A percentile compares a stretch with the other conserved stretches of the same genome.
Evolutionary conservation across 352 stramenopile species (phyloP).

Genomic region (Pythium inflatum): DNA sequence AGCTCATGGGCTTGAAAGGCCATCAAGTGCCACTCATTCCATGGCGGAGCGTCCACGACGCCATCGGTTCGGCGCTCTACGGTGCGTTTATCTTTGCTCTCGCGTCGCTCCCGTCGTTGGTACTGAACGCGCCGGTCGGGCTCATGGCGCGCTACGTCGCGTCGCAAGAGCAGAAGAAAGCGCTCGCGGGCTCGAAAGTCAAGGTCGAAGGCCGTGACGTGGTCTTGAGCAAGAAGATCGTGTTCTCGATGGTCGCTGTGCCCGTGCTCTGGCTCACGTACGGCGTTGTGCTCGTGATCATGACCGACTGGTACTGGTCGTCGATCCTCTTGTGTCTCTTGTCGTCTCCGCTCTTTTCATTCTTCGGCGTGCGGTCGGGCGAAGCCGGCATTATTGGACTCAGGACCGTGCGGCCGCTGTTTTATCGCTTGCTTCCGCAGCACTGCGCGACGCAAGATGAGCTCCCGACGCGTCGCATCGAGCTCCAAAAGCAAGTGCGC

Average conservation of each 20-base stretch:
- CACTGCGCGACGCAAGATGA: constrained; percentile 85
- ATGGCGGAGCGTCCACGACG: constrained; percentile 88
- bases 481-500: constrained; percentile 77
- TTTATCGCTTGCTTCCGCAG: constrained; percentile 77
- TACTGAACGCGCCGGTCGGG: constrained; percentile 91
- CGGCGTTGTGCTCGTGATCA: constrained; percentile 72
- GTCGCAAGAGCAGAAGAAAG: constrained; percentile 79
- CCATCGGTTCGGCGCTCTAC: constrained; percentile 89
- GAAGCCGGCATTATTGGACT: constrained; percentile 89
- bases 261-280: constrained; percentile 89
- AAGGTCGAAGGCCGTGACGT: constrained; percentile 92
- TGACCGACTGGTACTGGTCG: constrained; percentile 88
- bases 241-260: constrained; percentile 91
- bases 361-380: constrained; percentile 86
- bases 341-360: constrained; percentile 88
- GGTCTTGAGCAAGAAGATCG: constrained; percentile 93
- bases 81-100: constrained; percentile 84
- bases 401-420: constrained; percentile 82
- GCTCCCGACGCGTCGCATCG: constrained; percentile 60
- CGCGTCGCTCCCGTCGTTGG: constrained; percentile 90
- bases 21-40: constrained; percentile 90
- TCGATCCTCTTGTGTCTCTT: constrained; percentile 78
- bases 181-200: constrained; percentile 87
- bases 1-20: constrained; percentile 89
- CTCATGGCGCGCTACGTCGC: constrained; percentile 83